These are phyloP conservation scores for Cladosporium cucumerinum DNA, from an alignment of 2,329 filamentous ascomycete species.

Conservation along the genomic window DNA sequence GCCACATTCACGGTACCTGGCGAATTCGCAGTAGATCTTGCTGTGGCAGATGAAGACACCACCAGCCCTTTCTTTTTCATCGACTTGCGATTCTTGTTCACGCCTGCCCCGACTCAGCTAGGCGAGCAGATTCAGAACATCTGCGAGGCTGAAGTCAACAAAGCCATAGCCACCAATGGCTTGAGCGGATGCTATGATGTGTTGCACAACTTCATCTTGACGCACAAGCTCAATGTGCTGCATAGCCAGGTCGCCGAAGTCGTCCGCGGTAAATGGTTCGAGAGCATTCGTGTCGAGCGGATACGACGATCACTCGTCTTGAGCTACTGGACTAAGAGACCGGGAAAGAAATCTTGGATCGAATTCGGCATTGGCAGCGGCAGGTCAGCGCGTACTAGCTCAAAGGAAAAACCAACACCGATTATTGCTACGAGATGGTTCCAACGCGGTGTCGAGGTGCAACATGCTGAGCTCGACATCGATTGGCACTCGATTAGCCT, in stretches of 20 bases:
- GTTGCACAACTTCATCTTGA: slow-evolving; percentile 82
- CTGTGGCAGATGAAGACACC: slow-evolving; percentile 80
- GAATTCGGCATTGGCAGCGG: slow-evolving; percentile 78
- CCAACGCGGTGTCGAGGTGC: slow-evolving; percentile 72
- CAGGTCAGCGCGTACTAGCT: slow-evolving; percentile 28
- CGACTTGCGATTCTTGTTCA: slow-evolving; percentile 81
- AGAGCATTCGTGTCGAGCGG: slow-evolving; percentile 71
- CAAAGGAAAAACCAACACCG: slow-evolving; percentile 32
- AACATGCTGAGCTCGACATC: slow-evolving; percentile 62
- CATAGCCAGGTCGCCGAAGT: slow-evolving; percentile 73
- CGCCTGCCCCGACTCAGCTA: slow-evolving; percentile 61
- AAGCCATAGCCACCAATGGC: slow-evolving; percentile 65
- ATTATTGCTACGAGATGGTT: slow-evolving; percentile 72
- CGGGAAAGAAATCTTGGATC: slow-evolving; percentile 80
- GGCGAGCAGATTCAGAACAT: slow-evolving; percentile 59
- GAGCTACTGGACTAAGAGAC: slow-evolving; percentile 80
- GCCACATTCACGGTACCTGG: slow-evolving; percentile 79
- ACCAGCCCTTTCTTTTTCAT: slow-evolving; percentile 89
- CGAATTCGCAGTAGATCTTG: slow-evolving; percentile 92
- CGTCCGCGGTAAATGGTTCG: slow-evolving; percentile 69
- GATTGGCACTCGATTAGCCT: slow-evolving; percentile 67
- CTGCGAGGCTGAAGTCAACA: slow-evolving; percentile 71
- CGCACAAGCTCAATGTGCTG: slow-evolving; percentile 83
- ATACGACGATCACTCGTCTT: slow-evolving; percentile 79
- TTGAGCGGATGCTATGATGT: slow-evolving; percentile 79